A percentile compares a stretch with the other conserved stretches of the same genome.
Evolutionary conservation across 2,329 filamentous ascomycete species (phyloP).

Genomic region (Rutstroemia sp.): DNA sequence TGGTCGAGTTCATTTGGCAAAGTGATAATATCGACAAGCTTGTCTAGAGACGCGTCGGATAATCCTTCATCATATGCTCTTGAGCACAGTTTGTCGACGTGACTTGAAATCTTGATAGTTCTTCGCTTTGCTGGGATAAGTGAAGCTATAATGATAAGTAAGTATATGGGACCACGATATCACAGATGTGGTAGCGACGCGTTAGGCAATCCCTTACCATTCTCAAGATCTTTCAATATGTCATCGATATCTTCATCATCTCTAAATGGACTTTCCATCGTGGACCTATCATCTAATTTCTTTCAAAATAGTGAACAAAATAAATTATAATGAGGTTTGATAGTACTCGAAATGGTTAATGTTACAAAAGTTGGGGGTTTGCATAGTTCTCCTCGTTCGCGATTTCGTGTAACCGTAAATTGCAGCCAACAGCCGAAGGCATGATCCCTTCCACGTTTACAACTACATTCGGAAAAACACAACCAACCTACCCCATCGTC

Average conservation of each 20-base stretch:
- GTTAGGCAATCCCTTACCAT: conserved; percentile 18
- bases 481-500: too few species aligned
- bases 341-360: too few species aligned
- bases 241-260: conserved; percentile 12
- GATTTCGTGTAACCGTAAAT: too few species aligned
- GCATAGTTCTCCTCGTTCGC: too few species aligned
- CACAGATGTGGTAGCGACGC: conserved; percentile 6
- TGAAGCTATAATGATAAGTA: conserved; percentile 39
- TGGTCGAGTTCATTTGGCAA: conserved; percentile 67
- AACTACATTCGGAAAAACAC: too few species aligned
- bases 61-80: conserved; percentile 64
- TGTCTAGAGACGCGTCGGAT: conserved; percentile 48
- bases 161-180: neutral
- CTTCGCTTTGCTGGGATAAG: conserved; percentile 60
- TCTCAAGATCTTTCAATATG: conserved; percentile 22
- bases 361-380: too few species aligned
- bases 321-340: too few species aligned
- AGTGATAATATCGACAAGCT: conserved; percentile 60
- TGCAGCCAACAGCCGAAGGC: too few species aligned
- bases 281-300: neutral
- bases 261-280: neutral
- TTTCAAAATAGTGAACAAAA: too few species aligned
- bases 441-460: too few species aligned
- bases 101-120: conserved; percentile 50
- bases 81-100: conserved; percentile 55